Conservation (phyloP, 2,329 filamentous ascomycete species). For the Talaromyces piceae region DNA sequence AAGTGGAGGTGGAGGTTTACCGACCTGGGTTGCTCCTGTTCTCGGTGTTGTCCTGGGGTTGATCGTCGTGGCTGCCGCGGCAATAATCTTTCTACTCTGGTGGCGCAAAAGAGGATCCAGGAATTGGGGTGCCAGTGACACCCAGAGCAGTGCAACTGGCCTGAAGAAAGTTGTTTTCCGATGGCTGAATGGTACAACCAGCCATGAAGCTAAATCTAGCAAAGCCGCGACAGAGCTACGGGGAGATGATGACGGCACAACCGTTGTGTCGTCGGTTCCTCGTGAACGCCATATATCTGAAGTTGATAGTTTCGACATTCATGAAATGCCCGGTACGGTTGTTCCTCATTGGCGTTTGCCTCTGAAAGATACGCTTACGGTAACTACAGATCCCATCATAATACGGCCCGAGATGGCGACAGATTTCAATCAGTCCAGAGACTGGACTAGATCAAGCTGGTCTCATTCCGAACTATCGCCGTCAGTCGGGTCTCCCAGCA, state of each 20-base stretch:
- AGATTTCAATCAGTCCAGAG: background rate
- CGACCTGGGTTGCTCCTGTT: slow-evolving; percentile 10
- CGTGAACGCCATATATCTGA: slow-evolving; percentile 7
- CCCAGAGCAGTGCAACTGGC: slow-evolving; percentile 1
- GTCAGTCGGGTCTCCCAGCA: slow-evolving; percentile 6
- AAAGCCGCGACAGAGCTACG: slow-evolving; percentile 4
- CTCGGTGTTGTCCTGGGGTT: slow-evolving; percentile 11
- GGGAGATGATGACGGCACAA: slow-evolving; percentile 3
- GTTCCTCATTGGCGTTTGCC: background rate
- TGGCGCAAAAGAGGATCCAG: background rate
- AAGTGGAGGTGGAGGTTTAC: slow-evolving; percentile 4
- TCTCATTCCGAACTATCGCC: slow-evolving; percentile 6
- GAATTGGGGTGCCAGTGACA: slow-evolving; percentile 3
- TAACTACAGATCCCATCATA: background rate
- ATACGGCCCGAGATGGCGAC: slow-evolving; percentile 5
- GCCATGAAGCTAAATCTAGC: background rate
- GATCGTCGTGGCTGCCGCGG: slow-evolving; percentile 5
- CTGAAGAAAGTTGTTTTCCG: slow-evolving; percentile 8
- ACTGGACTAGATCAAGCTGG: slow-evolving; percentile 5
- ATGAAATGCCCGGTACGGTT: slow-evolving; percentile 8
- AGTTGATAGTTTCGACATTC: slow-evolving; percentile 5
- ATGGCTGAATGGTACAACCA: slow-evolving; percentile 7
- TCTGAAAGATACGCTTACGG: background rate
- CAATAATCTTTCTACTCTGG: slow-evolving; percentile 10
- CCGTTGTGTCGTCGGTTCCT: slow-evolving; percentile 3